phyloP scores from a whole-genome alignment of 768 basidiomycete species.

The Pisolithus tinctorius region DNA sequence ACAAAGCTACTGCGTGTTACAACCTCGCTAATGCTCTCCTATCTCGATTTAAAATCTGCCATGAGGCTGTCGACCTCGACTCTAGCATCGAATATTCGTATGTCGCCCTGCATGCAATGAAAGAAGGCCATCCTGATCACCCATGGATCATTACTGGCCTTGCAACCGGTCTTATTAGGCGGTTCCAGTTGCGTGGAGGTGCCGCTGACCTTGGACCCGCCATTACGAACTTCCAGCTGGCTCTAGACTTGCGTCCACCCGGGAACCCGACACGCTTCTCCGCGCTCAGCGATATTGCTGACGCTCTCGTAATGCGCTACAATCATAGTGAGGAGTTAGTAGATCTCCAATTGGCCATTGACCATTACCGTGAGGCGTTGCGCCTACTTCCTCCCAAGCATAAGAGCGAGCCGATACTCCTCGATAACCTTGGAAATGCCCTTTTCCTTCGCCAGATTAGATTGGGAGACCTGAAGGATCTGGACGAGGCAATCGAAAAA shows the following conservation, averaged over 20 bases:
- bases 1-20: conserved; percentile 15
- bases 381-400: conserved; percentile 10
- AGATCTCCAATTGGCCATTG: conserved; percentile 25
- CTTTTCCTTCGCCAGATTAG: conserved; percentile 19
- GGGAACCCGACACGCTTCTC: conserved; percentile 10
- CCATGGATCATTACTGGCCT: conserved; percentile 15
- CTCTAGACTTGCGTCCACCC: conserved; percentile 12
- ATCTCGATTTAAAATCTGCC: conserved; percentile 20
- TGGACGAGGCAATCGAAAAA: conserved; percentile 24
- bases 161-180: conserved; percentile 17
- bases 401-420: conserved; percentile 8
- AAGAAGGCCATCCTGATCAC: conserved; percentile 11
- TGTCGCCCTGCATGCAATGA: conserved; percentile 12
- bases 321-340: conserved; percentile 8
- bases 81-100: conserved; percentile 17
- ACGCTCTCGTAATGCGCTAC: conserved; percentile 22
- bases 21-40: conserved; percentile 27
- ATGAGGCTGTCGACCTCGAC: conserved; percentile 15
- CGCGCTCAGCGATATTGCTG: conserved; percentile 21
- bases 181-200: conserved; percentile 13
- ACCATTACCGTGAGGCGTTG: conserved; percentile 18
- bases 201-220: conserved; percentile 22
- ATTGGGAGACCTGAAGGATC: conserved; percentile 8
- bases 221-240: conserved; percentile 17
- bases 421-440: conserved; percentile 18